These are phyloP conservation scores for Hymenoscyphus repandus DNA, from an alignment of 2,329 filamentous ascomycete genomes.

Conservation along the genomic window DNA sequence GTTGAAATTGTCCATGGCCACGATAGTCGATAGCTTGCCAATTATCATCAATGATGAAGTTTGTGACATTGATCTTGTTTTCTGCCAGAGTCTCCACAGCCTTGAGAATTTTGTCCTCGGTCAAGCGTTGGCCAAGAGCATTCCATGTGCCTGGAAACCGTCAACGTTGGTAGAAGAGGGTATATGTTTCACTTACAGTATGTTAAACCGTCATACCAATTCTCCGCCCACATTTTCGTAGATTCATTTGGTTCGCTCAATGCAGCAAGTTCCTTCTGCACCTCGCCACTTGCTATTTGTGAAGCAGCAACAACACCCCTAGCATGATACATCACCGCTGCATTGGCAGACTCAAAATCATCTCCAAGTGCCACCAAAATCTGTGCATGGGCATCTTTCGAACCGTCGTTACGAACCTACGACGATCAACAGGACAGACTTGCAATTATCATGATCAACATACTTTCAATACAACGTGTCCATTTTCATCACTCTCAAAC, in stretches of 20 bases:
- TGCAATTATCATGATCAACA: conserved; percentile 13
- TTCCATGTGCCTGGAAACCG: conserved; percentile 73
- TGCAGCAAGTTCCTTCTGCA: conserved; percentile 41
- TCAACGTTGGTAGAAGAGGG: background rate
- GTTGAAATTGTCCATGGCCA: conserved; percentile 47
- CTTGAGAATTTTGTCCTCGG: conserved; percentile 70
- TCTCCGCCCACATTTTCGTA: conserved; percentile 62
- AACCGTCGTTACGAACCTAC: conserved; percentile 64
- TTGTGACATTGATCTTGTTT: conserved; percentile 71
- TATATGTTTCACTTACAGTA: conserved; percentile 53
- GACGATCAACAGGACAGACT: conserved; percentile 12
- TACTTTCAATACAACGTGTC: conserved; percentile 63
- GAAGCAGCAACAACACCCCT: conserved; percentile 53
- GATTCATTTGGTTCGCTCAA: conserved; percentile 42
- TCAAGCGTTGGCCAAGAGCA: conserved; percentile 76
- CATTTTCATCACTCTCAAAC: conserved; percentile 60
- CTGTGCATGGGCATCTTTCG: conserved; percentile 47
- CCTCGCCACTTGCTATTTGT: conserved; percentile 39
- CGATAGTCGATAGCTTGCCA: conserved; percentile 73
- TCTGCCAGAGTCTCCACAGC: conserved; percentile 68
- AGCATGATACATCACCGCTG: conserved; percentile 84
- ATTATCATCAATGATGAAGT: conserved; percentile 93
- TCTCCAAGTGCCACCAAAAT: conserved; percentile 68
- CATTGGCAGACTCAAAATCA: conserved; percentile 69
- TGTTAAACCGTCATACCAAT: conserved; percentile 88